Evolutionary conservation across 352 stramenopile genomes (phyloP).

Genomic region (Pythium oligandrum): DNA sequence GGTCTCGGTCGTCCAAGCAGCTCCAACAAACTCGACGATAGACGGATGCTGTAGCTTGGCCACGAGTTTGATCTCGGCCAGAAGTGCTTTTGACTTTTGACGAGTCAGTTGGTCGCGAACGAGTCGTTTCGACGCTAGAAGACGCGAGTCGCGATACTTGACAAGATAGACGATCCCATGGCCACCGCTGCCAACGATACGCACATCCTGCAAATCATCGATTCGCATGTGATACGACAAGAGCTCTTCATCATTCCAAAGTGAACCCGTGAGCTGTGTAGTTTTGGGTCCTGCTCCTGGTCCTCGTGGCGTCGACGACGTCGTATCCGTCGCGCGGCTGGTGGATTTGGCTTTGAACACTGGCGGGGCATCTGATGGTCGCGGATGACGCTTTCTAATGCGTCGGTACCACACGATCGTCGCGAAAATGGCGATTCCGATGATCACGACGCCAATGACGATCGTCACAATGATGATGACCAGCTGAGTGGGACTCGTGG

Average conservation of each 20-base stretch:
- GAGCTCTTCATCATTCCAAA: constrained; percentile 15
- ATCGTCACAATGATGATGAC: constrained; percentile 1
- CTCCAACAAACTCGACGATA: constrained; percentile 34
- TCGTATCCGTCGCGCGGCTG: too few species aligned
- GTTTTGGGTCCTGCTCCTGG: too few species aligned
- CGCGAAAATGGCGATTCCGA: background rate
- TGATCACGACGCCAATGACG: background rate
- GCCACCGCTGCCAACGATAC: constrained; percentile 10
- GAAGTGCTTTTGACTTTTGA: constrained; percentile 15
- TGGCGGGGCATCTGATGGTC: too few species aligned
- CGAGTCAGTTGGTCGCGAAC: constrained; percentile 10
- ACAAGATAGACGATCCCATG: constrained; percentile 12
- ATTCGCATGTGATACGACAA: constrained; percentile 3
- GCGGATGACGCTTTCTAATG: too few species aligned
- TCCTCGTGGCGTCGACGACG: too few species aligned
- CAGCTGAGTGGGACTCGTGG: too few species aligned
- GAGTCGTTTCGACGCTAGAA: constrained; percentile 12
- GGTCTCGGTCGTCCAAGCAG: constrained; percentile 19
- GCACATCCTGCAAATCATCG: constrained; percentile 8
- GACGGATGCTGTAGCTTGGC: constrained; percentile 23
- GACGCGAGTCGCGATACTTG: background rate
- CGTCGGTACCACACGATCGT: background rate
- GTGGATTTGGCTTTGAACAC: too few species aligned
- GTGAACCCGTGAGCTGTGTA: background rate
- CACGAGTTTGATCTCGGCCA: constrained; percentile 35